Base-by-base conservation (phyloP, 2,329 filamentous ascomycete genomes). In the Sporothrix brasiliensis region DNA sequence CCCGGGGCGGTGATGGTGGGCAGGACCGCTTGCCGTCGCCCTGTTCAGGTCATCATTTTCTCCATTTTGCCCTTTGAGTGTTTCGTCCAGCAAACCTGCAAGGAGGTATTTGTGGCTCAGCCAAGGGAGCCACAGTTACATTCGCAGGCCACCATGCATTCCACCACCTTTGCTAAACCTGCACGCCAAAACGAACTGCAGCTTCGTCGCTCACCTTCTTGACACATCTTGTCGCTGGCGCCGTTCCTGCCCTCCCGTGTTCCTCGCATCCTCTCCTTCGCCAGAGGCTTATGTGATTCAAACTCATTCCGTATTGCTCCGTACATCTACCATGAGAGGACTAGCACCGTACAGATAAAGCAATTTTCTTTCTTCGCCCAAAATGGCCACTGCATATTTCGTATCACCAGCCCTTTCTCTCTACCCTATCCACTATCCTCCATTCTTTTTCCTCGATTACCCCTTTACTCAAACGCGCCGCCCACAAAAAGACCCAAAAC, bases 21-120 rank as follows among this genome's bases (percentile, higher is more conserved):
- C 73, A 74, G 72, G 73, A 74, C 73, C 73, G 73, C 69, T 69
- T 69, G 73, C 73, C 73, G 73, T 74, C 63, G 71, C 73, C 73
- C 67, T 73, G 71, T 49, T 68, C 30, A 30, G 69, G 69, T 68
- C 69, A 47, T 50, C 63, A 21, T 13, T 65, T 49, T 27, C 58
- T 63, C 58, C 39, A 61, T 61, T 61, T 27, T 10, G 39, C 58
- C 39, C 58, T 9, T 47, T 39, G 7, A 19, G 27, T n/a, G 54
- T 30, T 6, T 41, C 16, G 39, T 47, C 10, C 21, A 14, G 11
- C 56, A 14, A 61, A 10, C n/a, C 56, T 61, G 30, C 27, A 27
- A 58, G 41, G 34, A 9, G 34, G 34, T 34, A 9, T 34, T n/a
- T 47, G 60, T 63, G 60, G 60, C 60, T 49, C 60, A 63, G 41